phyloP scores from a whole-genome alignment of 1,139 yeast genomes.

The Saccharomycopsis phalli region DNA sequence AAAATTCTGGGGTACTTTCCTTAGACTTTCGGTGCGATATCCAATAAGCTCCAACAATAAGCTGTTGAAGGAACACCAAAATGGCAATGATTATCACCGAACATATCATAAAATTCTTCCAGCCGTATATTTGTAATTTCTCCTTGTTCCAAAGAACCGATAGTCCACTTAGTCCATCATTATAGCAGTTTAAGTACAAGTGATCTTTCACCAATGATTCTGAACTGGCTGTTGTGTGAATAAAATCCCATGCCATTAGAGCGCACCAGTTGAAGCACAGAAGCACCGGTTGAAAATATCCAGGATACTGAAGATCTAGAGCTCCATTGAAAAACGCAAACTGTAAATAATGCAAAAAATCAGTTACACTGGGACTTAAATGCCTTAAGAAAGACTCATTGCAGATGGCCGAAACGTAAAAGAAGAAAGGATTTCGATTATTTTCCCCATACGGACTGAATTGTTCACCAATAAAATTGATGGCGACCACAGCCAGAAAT shows the following conservation, averaged over 20 bases:
- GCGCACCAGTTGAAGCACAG: constrained; percentile 33
- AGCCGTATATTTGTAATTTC: constrained; percentile 22
- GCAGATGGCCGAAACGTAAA: constrained; percentile 53
- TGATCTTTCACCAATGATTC: constrained; percentile 13
- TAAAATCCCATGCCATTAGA: constrained; percentile 26
- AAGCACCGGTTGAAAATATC: constrained; percentile 51
- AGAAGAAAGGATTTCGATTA: constrained; percentile 41
- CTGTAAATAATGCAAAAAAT: constrained; percentile 45
- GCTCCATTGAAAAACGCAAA: constrained; percentile 51
- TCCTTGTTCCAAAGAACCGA: constrained; percentile 18
- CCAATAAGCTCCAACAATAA: constrained; percentile 18
- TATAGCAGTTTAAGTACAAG: constrained; percentile 18
- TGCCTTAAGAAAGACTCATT: constrained; percentile 48
- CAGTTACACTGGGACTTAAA: constrained; percentile 46
- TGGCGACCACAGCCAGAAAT: constrained; percentile 34
- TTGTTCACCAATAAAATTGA: constrained; percentile 32
- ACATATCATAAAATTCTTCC: constrained; percentile 41
- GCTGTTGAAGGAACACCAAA: constrained; percentile 4
- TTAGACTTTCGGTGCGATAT: constrained; percentile 18
- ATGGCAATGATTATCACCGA: constrained; percentile 22
- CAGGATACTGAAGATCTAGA: constrained; percentile 51
- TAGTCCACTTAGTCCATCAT: constrained; percentile 25
- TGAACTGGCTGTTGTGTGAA: constrained; percentile 3
- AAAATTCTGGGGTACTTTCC: constrained; percentile 4
- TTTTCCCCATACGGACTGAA: constrained; percentile 58